Evolutionary conservation across 306 rosid species (phyloP).

Genomic region (Notholithocarpus densiflorus): DNA sequence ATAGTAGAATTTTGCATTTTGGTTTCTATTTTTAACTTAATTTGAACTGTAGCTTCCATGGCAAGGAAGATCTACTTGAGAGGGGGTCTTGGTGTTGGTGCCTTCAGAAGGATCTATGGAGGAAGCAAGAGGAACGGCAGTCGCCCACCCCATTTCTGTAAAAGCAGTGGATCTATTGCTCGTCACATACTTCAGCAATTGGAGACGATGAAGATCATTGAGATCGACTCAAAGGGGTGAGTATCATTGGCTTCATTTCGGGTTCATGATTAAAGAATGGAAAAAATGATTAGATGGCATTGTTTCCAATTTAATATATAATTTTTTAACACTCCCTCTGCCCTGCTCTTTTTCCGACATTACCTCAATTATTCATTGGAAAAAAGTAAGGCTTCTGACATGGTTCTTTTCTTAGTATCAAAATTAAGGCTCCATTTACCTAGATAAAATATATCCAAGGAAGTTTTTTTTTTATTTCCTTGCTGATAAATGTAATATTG

Average conservation of each 20-base stretch:
- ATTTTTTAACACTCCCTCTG: too few relatives aligned
- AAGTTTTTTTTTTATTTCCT: too few relatives aligned
- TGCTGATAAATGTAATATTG: too few relatives aligned
- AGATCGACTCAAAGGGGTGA: constrained; percentile 64
- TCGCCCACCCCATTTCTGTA: constrained; percentile 72
- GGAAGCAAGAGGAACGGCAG: constrained; percentile 82
- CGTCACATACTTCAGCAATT: constrained; percentile 66
- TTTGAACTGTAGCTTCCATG: constrained; percentile 53
- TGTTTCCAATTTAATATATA: too few relatives aligned
- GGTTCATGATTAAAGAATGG: background rate
- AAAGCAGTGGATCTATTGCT: constrained; percentile 70
- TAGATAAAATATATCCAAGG: too few relatives aligned
- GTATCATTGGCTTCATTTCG: background rate
- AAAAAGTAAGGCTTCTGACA: background rate
- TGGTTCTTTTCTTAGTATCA: background rate
- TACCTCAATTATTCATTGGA: too few relatives aligned
- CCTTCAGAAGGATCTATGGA: constrained; percentile 68
- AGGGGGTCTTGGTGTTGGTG: constrained; percentile 83
- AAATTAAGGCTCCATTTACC: too few relatives aligned
- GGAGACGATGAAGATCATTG: constrained; percentile 50
- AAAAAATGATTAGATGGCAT: too few relatives aligned
- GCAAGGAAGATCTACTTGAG: constrained; percentile 80
- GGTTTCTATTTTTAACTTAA: background rate
- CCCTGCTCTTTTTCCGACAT: too few relatives aligned
- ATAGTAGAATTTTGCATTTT: too few relatives aligned